These are phyloP conservation scores for Arachis hypogaea DNA, from an alignment of 306 rosid species.

Conservation along the genomic window DNA sequence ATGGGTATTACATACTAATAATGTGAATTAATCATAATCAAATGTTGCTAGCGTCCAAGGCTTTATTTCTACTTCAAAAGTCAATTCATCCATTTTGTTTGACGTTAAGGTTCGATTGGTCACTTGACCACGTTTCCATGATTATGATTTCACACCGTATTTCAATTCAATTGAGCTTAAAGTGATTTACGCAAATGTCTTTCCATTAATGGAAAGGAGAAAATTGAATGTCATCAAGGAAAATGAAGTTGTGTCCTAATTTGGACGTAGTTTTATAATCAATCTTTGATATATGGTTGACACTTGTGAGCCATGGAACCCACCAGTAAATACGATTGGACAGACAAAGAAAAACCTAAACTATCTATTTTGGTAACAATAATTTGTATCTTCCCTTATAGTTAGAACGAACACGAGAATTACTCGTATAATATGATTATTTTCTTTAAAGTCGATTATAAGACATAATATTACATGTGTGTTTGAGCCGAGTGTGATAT, in stretches of 20 bases:
- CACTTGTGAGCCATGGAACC: slow-evolving; percentile 24
- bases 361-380: too few relatives aligned
- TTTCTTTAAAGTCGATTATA: too few relatives aligned
- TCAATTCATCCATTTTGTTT: slow-evolving; percentile 31
- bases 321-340: slow-evolving; percentile 12
- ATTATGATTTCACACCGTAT: slow-evolving; percentile 39
- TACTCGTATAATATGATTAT: too few relatives aligned
- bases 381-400: too few relatives aligned
- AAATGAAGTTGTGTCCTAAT: slow-evolving; percentile 25
- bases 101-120: slow-evolving; percentile 37
- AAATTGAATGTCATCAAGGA: slow-evolving; percentile 7
- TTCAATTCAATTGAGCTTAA: neutral
- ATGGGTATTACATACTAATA: too few relatives aligned
- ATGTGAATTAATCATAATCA: neutral
- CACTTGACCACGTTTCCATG: slow-evolving; percentile 38
- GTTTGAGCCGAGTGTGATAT: too few relatives aligned
- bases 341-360: neutral
- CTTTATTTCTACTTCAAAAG: neutral
- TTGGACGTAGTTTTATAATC: slow-evolving; percentile 28
- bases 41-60: neutral
- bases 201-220: slow-evolving; percentile 24
- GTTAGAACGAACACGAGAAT: too few relatives aligned
- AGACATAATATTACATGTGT: too few relatives aligned
- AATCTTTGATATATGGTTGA: slow-evolving; percentile 29
- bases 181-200: slow-evolving; percentile 31